These are phyloP conservation scores for Mollisiaceae sp. DNA, from an alignment of 2,329 filamentous ascomycete species.

Conservation along the genomic window DNA sequence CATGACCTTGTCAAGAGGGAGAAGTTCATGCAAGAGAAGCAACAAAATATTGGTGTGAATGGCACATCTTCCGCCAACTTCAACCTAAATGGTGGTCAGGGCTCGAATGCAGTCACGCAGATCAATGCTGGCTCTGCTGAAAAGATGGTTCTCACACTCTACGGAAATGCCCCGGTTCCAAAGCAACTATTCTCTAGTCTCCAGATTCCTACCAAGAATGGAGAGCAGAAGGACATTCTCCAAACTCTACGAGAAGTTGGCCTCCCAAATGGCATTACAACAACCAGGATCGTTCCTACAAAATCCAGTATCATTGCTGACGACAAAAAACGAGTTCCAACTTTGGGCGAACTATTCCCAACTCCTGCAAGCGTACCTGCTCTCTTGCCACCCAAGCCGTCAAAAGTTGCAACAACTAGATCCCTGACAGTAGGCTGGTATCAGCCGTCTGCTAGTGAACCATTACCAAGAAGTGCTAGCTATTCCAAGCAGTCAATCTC, in stretches of 20 bases:
- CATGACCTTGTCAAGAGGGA: slow-evolving; percentile 68
- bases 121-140: slow-evolving; percentile 48
- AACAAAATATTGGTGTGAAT: slow-evolving; percentile 41
- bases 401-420: slow-evolving; percentile 70
- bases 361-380: slow-evolving; percentile 68
- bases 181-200: slow-evolving; percentile 88
- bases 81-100: slow-evolving; percentile 28
- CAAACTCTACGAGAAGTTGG: slow-evolving; percentile 64
- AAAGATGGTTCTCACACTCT: slow-evolving; percentile 73
- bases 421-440: slow-evolving; percentile 55
- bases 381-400: slow-evolving; percentile 73
- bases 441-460: slow-evolving; percentile 42
- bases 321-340: slow-evolving; percentile 62
- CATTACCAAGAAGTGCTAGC: slow-evolving; percentile 49
- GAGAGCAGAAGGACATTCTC: slow-evolving; percentile 37
- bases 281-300: slow-evolving; percentile 67
- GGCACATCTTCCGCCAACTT: slow-evolving; percentile 22
- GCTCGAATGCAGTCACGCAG: slow-evolving; percentile 32
- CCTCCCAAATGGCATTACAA: slow-evolving; percentile 76
- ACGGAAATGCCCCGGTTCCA: slow-evolving; percentile 74
- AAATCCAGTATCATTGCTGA: slow-evolving; percentile 46
- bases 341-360: slow-evolving; percentile 76
- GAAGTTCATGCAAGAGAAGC: slow-evolving; percentile 51
- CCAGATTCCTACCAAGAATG: slow-evolving; percentile 55
- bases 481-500: slow-evolving; percentile 72